These are phyloP conservation scores for Helminthosporium solani DNA, from an alignment of 2,329 filamentous ascomycete genomes.

Conservation along the genomic window DNA sequence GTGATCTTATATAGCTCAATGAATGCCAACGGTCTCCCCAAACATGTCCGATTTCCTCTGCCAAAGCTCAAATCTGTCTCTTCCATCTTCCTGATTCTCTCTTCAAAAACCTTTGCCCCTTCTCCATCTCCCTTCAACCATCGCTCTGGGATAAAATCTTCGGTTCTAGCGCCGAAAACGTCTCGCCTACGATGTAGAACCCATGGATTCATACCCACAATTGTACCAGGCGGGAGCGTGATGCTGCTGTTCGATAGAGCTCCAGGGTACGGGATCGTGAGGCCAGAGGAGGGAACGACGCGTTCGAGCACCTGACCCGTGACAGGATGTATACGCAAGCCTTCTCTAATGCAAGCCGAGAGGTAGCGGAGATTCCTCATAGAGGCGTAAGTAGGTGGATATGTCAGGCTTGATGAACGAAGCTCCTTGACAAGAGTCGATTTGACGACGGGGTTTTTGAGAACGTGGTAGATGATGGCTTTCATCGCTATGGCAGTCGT, in stretches of 20 bases:
- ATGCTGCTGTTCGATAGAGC: constrained; percentile 10
- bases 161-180: constrained; percentile 21
- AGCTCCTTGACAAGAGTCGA: constrained; percentile 26
- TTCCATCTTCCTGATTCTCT: constrained; percentile 35
- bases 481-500: constrained; percentile 29
- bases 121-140: constrained; percentile 34
- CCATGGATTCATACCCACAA: constrained; percentile 39
- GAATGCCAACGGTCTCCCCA: constrained; percentile 30
- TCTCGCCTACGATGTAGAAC: constrained; percentile 21
- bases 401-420: constrained; percentile 12
- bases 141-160: constrained; percentile 30
- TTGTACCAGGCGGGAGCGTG: constrained; percentile 30
- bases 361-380: constrained; percentile 44
- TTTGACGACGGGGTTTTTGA: constrained; percentile 21
- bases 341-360: constrained; percentile 51
- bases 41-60: constrained; percentile 30
- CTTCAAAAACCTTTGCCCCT: constrained; percentile 15
- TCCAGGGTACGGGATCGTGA: constrained; percentile 15
- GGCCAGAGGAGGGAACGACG: constrained; percentile 24
- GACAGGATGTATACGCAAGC: constrained; percentile 47
- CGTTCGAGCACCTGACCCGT: constrained; percentile 36
- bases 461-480: constrained; percentile 28
- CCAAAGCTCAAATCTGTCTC: constrained; percentile 35
- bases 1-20: constrained; percentile 52
- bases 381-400: constrained; percentile 17